phyloP scores from a whole-genome alignment of 208 protist species.

The Leptomonas pyrrhocoris region DNA sequence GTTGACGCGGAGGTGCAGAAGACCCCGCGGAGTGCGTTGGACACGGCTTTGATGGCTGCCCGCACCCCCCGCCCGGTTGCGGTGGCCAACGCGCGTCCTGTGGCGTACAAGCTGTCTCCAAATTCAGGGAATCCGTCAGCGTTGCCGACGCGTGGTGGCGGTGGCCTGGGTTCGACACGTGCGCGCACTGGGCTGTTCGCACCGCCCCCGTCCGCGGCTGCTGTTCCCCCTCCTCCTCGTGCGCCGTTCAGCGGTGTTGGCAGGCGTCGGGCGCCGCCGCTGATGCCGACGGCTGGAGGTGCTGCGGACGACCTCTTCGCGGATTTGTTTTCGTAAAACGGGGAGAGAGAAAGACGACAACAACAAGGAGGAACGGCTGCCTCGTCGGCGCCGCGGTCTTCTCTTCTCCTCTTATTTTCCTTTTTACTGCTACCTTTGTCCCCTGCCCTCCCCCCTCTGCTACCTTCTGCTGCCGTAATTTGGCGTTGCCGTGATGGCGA shows the following conservation, averaged over 20 bases:
- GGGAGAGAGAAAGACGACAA: too few relatives aligned
- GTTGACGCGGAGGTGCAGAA: background rate
- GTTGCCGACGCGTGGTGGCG: background rate
- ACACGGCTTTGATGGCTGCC: background rate
- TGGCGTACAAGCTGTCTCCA: background rate
- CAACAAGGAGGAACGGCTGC: constrained; percentile 2
- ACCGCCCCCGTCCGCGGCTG: too few relatives aligned
- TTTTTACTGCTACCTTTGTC: too few relatives aligned
- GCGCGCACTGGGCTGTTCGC: background rate
- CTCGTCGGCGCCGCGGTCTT: background rate
- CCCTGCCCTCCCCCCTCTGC: too few relatives aligned
- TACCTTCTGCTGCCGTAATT: too few relatives aligned
- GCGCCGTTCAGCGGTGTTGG: background rate
- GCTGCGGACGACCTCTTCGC: constrained; percentile 69
- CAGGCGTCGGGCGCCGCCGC: constrained; percentile 25
- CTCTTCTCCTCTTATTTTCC: background rate
- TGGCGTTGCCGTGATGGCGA: too few relatives aligned
- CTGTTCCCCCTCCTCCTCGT: background rate
- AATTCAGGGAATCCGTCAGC: background rate
- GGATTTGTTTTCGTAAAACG: constrained; percentile 57
- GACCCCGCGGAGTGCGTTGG: constrained; percentile 10
- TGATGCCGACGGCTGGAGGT: constrained; percentile 22
- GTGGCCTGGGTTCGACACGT: background rate
- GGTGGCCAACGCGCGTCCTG: background rate
- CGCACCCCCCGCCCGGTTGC: constrained; percentile 9